Evolutionary conservation across 768 basidiomycete species (phyloP).

Genomic region (Rubroboletus satanas): DNA sequence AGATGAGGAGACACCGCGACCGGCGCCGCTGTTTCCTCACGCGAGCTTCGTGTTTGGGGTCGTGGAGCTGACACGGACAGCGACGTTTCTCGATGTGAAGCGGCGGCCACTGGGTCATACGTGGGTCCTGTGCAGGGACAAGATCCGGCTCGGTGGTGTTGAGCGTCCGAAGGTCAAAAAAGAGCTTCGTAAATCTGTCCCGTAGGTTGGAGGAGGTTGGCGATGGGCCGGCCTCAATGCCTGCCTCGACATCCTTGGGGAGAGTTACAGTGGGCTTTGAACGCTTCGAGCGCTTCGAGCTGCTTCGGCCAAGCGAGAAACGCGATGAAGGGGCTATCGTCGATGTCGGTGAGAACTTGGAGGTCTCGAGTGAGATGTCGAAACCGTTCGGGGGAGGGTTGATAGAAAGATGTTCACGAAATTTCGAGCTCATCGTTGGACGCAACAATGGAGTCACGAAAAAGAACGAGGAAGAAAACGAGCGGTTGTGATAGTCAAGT

Average conservation of each 20-base stretch:
- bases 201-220: conserved; percentile 22
- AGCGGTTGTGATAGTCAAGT: conserved; percentile 9
- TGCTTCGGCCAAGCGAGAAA: conserved; percentile 21
- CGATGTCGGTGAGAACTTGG: conserved; percentile 45
- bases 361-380: conserved; percentile 28
- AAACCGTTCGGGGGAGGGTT: conserved; percentile 5
- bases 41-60: conserved; percentile 17
- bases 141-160: conserved; percentile 22
- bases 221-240: conserved; percentile 21
- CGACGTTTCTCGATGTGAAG: conserved; percentile 37
- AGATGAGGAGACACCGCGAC: conserved; percentile 29
- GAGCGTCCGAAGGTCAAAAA: conserved; percentile 35
- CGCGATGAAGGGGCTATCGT: conserved; percentile 30
- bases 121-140: conserved; percentile 22
- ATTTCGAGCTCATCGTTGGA: conserved; percentile 27
- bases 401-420: conserved; percentile 31
- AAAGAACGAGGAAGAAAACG: conserved; percentile 5
- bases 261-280: neutral
- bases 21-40: conserved; percentile 29
- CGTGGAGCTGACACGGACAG: conserved; percentile 22
- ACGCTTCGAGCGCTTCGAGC: conserved; percentile 10
- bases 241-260: conserved; percentile 28
- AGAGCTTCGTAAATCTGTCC: conserved; percentile 35
- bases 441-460: neutral
- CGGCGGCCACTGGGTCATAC: conserved; percentile 35